Conservation (phyloP, 345 rosid genomes). For the Murraya koenigii region DNA sequence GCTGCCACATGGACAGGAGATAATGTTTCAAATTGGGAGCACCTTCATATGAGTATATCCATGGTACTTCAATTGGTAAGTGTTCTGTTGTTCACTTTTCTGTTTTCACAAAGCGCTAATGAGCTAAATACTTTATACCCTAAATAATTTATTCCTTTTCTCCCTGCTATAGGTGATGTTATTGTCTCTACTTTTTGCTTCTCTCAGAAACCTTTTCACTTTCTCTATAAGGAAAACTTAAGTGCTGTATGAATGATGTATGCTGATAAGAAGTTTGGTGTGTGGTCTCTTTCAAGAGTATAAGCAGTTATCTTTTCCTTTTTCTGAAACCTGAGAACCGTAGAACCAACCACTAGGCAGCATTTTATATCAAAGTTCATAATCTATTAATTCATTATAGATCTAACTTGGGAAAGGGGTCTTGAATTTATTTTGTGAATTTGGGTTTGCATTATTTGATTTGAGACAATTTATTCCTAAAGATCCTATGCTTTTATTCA, state of each 20-base stretch:
- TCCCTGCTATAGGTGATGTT: slow-evolving; percentile 1
- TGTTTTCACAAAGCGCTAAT: slow-evolving; percentile 8
- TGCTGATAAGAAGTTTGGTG: background rate
- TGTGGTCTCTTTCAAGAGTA: background rate
- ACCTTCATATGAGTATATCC: slow-evolving; percentile 80
- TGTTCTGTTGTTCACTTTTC: slow-evolving; percentile 1
- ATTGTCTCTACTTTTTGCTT: background rate
- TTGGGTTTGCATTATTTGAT: background rate
- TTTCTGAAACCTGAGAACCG: background rate
- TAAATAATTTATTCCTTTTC: background rate
- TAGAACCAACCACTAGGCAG: background rate
- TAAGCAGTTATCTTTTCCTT: background rate
- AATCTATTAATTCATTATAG: background rate
- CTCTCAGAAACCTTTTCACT: background rate
- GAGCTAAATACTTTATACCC: background rate
- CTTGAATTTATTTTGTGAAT: background rate
- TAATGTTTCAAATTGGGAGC: slow-evolving; percentile 93
- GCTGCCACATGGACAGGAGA: slow-evolving; percentile 98
- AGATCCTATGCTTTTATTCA: background rate
- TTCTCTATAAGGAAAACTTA: background rate
- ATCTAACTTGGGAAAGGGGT: background rate
- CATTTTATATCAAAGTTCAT: too few species aligned
- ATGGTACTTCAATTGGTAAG: slow-evolving; percentile 98
- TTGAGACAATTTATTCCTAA: background rate
- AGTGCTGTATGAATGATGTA: background rate